These are phyloP conservation scores for Westerdykella aurantiaca DNA, from an alignment of 2,329 filamentous ascomycete genomes.

Conservation along the genomic window DNA sequence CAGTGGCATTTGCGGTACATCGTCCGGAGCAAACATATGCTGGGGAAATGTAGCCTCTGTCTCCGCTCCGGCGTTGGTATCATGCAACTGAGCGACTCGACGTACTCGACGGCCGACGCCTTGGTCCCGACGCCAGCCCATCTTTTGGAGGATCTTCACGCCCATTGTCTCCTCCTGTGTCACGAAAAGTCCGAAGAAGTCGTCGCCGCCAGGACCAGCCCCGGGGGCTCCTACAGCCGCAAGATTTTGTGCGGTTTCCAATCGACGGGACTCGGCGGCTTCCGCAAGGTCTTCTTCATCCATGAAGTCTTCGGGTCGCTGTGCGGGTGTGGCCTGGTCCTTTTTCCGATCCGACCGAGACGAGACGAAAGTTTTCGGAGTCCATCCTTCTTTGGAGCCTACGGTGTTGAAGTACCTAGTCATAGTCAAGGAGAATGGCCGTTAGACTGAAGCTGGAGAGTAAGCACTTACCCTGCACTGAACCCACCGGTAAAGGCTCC, in stretches of 20 bases:
- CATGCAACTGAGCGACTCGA: slow-evolving; percentile 64
- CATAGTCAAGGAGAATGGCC: slow-evolving; percentile 31
- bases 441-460: slow-evolving; percentile 1
- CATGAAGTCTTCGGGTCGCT: slow-evolving; percentile 89
- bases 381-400: slow-evolving; percentile 97
- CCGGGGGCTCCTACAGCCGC: slow-evolving; percentile 66
- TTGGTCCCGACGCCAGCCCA: slow-evolving; percentile 95
- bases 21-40: slow-evolving; percentile 80
- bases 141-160: slow-evolving; percentile 73
- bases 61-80: slow-evolving; percentile 35
- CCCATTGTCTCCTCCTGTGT: slow-evolving; percentile 78
- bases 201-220: slow-evolving; percentile 44
- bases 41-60: slow-evolving; percentile 37
- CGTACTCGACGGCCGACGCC: slow-evolving; percentile 84
- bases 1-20: slow-evolving; percentile 64
- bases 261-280: slow-evolving; percentile 67
- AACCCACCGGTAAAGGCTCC: slow-evolving; percentile 96
- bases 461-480: slow-evolving; percentile 73
- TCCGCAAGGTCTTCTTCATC: slow-evolving; percentile 93
- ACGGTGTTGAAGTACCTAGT: slow-evolving; percentile 93
- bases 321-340: slow-evolving; percentile 50
- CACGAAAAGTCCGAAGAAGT: slow-evolving; percentile 67
- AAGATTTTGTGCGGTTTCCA: slow-evolving; percentile 70
- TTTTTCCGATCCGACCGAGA: slow-evolving; percentile 75
- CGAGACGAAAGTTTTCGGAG: slow-evolving; percentile 84